These are phyloP conservation scores for Lavandula angustifolia DNA, from an alignment of 257 asterid species.

Conservation along the genomic window DNA sequence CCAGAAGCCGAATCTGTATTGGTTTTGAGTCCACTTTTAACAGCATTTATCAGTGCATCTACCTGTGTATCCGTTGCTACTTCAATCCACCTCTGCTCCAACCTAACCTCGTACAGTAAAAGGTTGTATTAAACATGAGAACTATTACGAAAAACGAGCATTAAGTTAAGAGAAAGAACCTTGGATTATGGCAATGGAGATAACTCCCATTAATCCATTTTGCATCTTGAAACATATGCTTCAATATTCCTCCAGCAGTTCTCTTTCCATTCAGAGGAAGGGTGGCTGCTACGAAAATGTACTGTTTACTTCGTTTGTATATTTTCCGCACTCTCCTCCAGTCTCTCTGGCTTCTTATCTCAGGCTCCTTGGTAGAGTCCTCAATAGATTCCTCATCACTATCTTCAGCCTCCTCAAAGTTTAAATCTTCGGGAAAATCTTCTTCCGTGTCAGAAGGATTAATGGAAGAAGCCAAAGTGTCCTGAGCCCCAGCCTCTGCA, in stretches of 20 bases:
- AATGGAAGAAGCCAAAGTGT: constrained; percentile 31
- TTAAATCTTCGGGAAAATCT: constrained; percentile 36
- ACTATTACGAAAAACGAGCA: neutral
- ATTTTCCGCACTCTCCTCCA: constrained; percentile 87
- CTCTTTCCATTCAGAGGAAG: constrained; percentile 91
- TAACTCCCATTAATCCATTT: constrained; percentile 86
- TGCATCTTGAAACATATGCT: constrained; percentile 87
- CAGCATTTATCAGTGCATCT: constrained; percentile 71
- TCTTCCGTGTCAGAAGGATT: constrained; percentile 44
- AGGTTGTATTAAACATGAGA: constrained; percentile 20
- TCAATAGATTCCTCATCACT: constrained; percentile 40
- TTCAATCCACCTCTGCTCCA: constrained; percentile 92
- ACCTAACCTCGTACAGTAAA: constrained; percentile 44
- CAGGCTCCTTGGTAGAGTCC: constrained; percentile 40
- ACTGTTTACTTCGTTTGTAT: constrained; percentile 87
- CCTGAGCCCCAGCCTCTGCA: constrained; percentile 34
- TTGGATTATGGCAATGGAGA: constrained; percentile 90
- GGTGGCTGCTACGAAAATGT: constrained; percentile 94
- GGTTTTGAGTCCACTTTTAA: constrained; percentile 46
- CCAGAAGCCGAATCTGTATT: constrained; percentile 36
- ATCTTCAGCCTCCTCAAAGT: constrained; percentile 47
- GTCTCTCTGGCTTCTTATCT: constrained; percentile 50
- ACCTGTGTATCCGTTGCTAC: constrained; percentile 74
- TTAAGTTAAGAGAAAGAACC: constrained; percentile 48
- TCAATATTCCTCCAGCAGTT: constrained; percentile 89